Conservation (phyloP, 805 yeast genomes). For the Diddensiella transvaalensis region DNA sequence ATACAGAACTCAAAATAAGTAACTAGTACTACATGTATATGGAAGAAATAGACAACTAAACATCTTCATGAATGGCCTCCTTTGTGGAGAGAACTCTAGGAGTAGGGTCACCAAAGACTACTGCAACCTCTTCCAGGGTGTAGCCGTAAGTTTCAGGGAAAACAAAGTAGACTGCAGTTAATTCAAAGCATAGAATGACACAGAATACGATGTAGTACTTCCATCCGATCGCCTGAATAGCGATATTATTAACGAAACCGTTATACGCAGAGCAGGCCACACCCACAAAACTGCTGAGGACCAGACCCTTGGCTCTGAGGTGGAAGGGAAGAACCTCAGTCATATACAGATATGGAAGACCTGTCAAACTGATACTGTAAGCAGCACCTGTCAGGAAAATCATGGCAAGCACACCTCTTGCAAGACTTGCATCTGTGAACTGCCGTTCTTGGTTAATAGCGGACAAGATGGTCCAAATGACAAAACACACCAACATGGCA, state of each 20-base stretch:
- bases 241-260: conserved; percentile 38
- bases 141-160: conserved; percentile 44
- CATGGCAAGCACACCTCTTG: conserved; percentile 37
- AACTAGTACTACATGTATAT: no score
- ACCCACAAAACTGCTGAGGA: neutral
- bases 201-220: conserved; percentile 41
- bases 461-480: conserved; percentile 8
- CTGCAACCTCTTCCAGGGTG: conserved; percentile 43
- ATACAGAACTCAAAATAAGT: no score
- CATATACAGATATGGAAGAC: conserved; percentile 81
- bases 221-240: conserved; percentile 41
- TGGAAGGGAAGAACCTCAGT: conserved; percentile 78
- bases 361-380: conserved; percentile 91
- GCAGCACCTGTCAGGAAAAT: conserved; percentile 66
- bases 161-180: conserved; percentile 33
- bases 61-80: neutral
- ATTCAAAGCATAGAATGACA: conserved; percentile 33
- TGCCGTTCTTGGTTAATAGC: conserved; percentile 2
- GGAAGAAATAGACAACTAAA: no score
- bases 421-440: conserved; percentile 3
- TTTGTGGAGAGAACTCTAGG: conserved; percentile 11
- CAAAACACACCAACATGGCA: conserved; percentile 16
- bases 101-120: conserved; percentile 39
- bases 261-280: conserved; percentile 22
- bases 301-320: conserved; percentile 79